Evolutionary conservation across 768 basidiomycete species (phyloP).

Genomic region (Hysterangium stoloniferum): DNA sequence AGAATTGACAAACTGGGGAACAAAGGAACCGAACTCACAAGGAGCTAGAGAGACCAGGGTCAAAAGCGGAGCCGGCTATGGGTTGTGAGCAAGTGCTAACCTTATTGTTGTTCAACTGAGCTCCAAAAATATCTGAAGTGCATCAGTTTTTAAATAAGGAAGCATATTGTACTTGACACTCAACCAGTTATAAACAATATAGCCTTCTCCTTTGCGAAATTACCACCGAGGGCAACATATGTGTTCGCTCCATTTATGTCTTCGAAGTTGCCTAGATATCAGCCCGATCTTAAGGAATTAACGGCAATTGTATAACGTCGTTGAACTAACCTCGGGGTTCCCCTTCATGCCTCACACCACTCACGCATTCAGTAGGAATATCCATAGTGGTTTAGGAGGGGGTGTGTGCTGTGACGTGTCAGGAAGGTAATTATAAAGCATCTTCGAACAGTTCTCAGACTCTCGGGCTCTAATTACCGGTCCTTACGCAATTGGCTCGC

Average conservation of each 20-base stretch:
- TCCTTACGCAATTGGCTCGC: no score
- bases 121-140: slow-evolving; percentile 11
- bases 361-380: slow-evolving; percentile 10
- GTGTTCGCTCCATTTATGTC: slow-evolving; percentile 17
- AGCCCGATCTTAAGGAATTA: neutral
- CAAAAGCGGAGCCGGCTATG: neutral
- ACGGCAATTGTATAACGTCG: neutral
- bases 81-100: neutral
- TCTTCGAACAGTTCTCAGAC: no score
- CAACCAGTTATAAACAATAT: slow-evolving; percentile 20
- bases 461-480: no score
- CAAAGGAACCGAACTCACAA: neutral
- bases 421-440: no score
- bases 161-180: neutral
- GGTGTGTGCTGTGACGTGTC: no score
- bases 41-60: neutral
- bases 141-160: neutral
- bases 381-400: slow-evolving; percentile 13
- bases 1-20: no score
- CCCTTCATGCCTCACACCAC: slow-evolving; percentile 12
- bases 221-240: slow-evolving; percentile 19
- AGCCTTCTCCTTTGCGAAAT: slow-evolving; percentile 22
- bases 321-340: slow-evolving; percentile 1
- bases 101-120: slow-evolving; percentile 12
- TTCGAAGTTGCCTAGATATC: slow-evolving; percentile 13